phyloP scores from a whole-genome alignment of 176 grass and related monocot species.

The Paspalum vaginatum region DNA sequence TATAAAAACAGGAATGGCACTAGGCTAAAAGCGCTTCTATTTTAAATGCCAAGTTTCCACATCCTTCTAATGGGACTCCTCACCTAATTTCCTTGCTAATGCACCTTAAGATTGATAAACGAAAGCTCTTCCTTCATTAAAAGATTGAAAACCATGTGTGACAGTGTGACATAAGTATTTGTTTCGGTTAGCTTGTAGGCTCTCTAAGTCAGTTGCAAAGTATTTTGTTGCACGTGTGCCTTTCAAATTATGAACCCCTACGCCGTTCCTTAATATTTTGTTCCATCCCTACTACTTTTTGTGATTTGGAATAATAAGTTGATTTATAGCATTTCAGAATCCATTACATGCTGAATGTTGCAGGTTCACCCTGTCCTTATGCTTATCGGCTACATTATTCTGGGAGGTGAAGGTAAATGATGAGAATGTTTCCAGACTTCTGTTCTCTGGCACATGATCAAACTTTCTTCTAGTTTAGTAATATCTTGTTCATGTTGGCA shows the following conservation, averaged over 20 bases:
- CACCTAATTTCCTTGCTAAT: not conserved
- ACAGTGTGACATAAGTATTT: not conserved
- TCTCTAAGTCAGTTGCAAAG: not conserved
- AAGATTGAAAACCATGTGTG: no score
- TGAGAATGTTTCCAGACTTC: not conserved
- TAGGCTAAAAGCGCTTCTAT: not conserved
- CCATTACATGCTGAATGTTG: not conserved
- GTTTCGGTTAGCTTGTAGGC: not conserved
- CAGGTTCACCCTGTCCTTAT: conserved; percentile 96
- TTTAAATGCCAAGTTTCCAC: conserved; percentile 1
- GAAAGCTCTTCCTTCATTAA: no score
- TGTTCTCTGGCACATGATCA: not conserved
- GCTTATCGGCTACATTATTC: conserved; percentile 89
- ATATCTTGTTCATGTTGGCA: conserved; percentile 48
- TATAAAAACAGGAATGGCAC: not conserved
- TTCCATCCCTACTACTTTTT: not conserved
- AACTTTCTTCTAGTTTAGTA: conserved; percentile 27
- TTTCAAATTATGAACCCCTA: not conserved
- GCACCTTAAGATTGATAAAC: not conserved
- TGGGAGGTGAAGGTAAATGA: conserved; percentile 80
- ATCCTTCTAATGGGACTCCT: not conserved
- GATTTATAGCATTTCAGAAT: not conserved
- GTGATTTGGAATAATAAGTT: conserved; percentile 3
- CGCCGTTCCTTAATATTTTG: not conserved
- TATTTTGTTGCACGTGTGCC: not conserved